These are phyloP conservation scores for Melocanna baccifera DNA, from an alignment of 176 grass and related monocot species.

Conservation along the genomic window DNA sequence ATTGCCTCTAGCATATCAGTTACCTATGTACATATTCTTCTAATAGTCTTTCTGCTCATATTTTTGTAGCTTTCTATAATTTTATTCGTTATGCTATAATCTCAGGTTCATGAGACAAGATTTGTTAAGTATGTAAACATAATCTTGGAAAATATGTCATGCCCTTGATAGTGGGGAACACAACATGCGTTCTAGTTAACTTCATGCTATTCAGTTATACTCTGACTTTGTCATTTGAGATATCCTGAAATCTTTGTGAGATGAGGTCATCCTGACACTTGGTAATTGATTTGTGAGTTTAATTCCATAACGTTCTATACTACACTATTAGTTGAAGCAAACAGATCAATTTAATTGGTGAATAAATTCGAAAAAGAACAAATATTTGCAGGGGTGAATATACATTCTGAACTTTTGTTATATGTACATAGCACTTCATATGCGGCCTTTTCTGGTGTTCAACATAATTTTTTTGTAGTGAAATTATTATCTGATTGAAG, in stretches of 20 bases:
- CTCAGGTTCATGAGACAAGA: not conserved
- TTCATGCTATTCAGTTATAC: constrained; percentile 16
- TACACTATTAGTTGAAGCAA: not conserved
- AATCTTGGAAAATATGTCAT: not conserved
- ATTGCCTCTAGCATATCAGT: constrained; percentile 20
- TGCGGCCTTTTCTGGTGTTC: constrained; percentile 11
- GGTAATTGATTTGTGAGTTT: constrained; percentile 6
- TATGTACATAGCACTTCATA: not conserved
- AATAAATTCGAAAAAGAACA: not conserved
- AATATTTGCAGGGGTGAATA: not conserved
- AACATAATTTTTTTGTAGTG: not conserved
- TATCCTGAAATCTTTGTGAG: constrained; percentile 3
- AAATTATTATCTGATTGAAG: constrained; percentile 3
- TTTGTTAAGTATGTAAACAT: constrained; percentile 12
- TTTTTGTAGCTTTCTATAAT: constrained; percentile 21
- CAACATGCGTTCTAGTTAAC: constrained; percentile 6
- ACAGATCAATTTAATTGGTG: not conserved
- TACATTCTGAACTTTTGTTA: not conserved
- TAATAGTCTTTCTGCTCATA: constrained; percentile 28
- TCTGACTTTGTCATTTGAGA: not conserved
- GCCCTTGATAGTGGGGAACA: constrained; percentile 18
- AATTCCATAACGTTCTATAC: not conserved
- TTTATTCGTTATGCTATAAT: not conserved
- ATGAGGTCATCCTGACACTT: not conserved
- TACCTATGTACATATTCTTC: constrained; percentile 29